These are phyloP conservation scores for Corrigiola litoralis DNA, from an alignment of 179 eudicot genomes.

Conservation along the genomic window DNA sequence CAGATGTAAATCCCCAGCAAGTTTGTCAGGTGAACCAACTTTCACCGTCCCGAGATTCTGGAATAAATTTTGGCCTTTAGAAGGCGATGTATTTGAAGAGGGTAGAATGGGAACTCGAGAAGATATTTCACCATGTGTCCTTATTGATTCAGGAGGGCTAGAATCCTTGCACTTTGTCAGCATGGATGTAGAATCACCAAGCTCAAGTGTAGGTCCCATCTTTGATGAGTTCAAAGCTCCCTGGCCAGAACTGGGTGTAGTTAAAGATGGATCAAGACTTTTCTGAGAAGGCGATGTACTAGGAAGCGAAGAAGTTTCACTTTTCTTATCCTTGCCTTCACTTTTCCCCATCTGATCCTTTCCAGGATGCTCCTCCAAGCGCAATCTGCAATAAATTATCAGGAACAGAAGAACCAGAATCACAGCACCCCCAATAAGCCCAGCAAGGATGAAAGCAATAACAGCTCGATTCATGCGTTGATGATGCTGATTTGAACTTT, in stretches of 20 bases:
- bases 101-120: constrained; percentile 15
- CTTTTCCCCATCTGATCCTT: constrained; percentile 13
- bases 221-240: constrained; percentile 6
- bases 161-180: constrained; percentile 14
- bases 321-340: constrained; percentile 28
- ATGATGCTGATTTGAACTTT: constrained; percentile 19
- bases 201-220: constrained; percentile 15
- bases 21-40: constrained; percentile 51
- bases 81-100: constrained; percentile 27
- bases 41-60: constrained; percentile 27
- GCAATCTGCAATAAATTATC: constrained; percentile 33
- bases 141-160: constrained; percentile 12
- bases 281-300: constrained; percentile 20
- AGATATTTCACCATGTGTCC: constrained; percentile 21
- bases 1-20: constrained; percentile 55
- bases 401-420: constrained; percentile 28
- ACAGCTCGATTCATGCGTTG: constrained; percentile 28
- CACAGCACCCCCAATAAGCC: constrained; percentile 29
- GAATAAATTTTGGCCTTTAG: constrained; percentile 23
- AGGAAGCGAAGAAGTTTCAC: constrained; percentile 27
- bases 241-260: constrained; percentile 20
- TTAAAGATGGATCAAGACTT: constrained; percentile 22
- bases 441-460: constrained; percentile 40
- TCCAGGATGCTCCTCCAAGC: constrained; percentile 3
- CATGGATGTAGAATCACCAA: constrained; percentile 15